Base-by-base conservation (phyloP, 1,284 basidiomycete species). In the Tranzscheliella williamsii region DNA sequence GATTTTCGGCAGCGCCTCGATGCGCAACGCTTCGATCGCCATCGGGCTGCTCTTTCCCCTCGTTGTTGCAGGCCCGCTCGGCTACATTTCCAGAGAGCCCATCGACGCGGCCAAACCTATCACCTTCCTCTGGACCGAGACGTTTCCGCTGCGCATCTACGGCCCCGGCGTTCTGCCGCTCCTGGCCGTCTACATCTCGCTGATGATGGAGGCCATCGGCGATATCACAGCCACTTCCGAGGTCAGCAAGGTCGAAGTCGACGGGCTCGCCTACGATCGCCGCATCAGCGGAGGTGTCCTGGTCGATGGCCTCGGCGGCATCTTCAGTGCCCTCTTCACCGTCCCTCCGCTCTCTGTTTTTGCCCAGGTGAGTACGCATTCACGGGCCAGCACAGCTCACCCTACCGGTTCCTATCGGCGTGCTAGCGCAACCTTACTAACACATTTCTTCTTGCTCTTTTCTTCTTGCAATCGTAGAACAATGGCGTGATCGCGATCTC, bases 161-260 rank as follows among this genome's bases (percentile, higher is more conserved):
- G 84, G 86, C 2, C 87, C 89, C 3, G 88, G 88, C 0, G 88
- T 92, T 33, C 78, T 92, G 22, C 89, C 89, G 0, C 86, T 90
- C 84, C 74, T 91, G 18, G 87, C 88, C 0, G 87, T 91, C 2
- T 91, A 91, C 75, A 80, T 72, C 17, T 46, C 46, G 22, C 51
- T 70, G 15, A 84, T 87, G 2, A 87, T 89, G 86, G 89, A 91
- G 77, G 87, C 88, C 4, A 90, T 90, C 38, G 90, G 89, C 1
- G 89, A 91, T 68, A 86, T 91, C 64, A 90, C 90, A 0, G 88
- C 90, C 0, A 87, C 87, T 4, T 85, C 87, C 1, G 90, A 92
- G 75, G 87, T 89, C 3, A 89, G 87, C 2, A 83, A 84, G 9
- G 82, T 89, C 27, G 67, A 67, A 17, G 76, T 78, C 24, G 52